phyloP scores from a whole-genome alignment of 371 early-diverging fungal species.

The Batkoa obscura region DNA sequence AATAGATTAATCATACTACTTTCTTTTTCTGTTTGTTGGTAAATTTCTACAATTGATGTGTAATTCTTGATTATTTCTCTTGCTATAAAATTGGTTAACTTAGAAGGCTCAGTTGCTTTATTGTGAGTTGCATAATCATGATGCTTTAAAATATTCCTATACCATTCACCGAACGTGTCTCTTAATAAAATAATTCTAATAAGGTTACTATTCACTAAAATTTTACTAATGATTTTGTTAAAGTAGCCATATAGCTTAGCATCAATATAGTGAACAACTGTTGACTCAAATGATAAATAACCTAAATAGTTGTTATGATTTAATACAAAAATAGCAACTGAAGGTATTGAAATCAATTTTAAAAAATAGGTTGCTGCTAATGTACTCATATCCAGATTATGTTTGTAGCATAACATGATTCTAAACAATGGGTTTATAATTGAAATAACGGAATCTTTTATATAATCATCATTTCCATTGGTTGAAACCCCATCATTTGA shows the following conservation, averaged over 20 bases:
- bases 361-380: not conserved
- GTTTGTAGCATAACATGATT: not conserved
- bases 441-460: not conserved
- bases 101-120: slow-evolving; percentile 1
- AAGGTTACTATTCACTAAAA: not conserved
- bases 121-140: not conserved
- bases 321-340: not conserved
- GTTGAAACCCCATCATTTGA: no score
- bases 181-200: not conserved
- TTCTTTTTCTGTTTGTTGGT: not conserved
- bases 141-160: not conserved
- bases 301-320: not conserved
- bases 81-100: not conserved
- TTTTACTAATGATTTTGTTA: not conserved
- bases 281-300: not conserved
- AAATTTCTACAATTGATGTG: not conserved
- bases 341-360: not conserved
- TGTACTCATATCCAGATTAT: not conserved
- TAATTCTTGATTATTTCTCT: not conserved
- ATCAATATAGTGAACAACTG: not conserved
- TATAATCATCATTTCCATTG: no score
- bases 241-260: not conserved
- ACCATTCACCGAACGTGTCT: slow-evolving; percentile 2
- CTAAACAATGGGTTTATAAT: not conserved
- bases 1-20: not conserved